Evolutionary conservation across 345 rosid species (phyloP), one percentile per base, ranked within the genome.

Genomic region (Arabis alpina): DNA sequence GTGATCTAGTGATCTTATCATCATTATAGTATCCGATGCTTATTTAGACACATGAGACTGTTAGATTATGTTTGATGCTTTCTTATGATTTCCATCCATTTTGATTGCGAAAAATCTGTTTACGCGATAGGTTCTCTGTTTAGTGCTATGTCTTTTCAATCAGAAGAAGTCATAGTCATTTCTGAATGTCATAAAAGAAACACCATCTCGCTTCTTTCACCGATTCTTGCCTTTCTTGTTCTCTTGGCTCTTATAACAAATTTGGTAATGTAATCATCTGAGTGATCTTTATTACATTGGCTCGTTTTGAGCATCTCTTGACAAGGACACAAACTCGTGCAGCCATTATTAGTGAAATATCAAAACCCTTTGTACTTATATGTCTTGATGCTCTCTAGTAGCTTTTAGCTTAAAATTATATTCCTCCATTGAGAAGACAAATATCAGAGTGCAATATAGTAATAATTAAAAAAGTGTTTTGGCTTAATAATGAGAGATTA

Each of bases 61-160:
- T 74, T 74, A 68, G 78, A 75, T 75, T 39, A 61, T 68, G 78
- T 75, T 61, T 68, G 75, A 70, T 68, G 58, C 66, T 76, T 58
- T 69, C 64, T 69, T 63, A 24, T 70, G 59, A 62, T 70, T 47
- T 70, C 61, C 70, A 40, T 76, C 48, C 71, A 56, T 63, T 70
- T 41, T 69, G 48, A 60, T 37, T 45, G 30, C 9, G 30, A 58
- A 30, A 34, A 7, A 4, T 43, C 10, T 67, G 30, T 25, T 23
- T 13, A 6, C 6, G 16, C 57, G 71, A 57, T 50, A 73, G 66
- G 54, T 64, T 65, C 62, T 54, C 36, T 43, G 3, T 54, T n/a
- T 52, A 52, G 57, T 61, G 73, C 52, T 36, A 60, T 59, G 63
- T 74, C 68, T 36, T 44, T 60, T 68, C 64, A 57, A 32, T 32